Evolutionary conservation across 2,329 filamentous ascomycete species (phyloP).

Genomic region (Nemania serpens): DNA sequence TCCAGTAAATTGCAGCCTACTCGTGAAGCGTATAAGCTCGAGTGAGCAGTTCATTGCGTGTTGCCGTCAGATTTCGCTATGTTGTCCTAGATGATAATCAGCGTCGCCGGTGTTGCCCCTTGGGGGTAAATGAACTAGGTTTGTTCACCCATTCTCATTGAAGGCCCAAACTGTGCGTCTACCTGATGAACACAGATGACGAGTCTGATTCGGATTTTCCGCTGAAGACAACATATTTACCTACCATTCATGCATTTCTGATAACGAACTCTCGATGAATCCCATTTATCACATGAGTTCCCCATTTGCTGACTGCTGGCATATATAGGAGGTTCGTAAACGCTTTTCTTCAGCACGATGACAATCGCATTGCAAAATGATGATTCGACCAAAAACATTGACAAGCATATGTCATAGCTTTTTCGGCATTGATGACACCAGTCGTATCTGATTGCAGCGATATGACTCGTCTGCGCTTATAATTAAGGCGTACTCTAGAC

Average conservation of each 20-base stretch:
- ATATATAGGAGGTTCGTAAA: constrained; percentile 24
- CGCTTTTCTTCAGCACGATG: constrained; percentile 2
- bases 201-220: constrained; percentile 67
- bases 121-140: constrained; percentile 2
- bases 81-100: neutral
- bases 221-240: constrained; percentile 63
- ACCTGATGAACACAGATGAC: constrained; percentile 63
- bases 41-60: neutral
- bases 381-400: constrained; percentile 79
- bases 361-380: constrained; percentile 59
- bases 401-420: constrained; percentile 99
- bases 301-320: constrained; percentile 17
- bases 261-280: constrained; percentile 23
- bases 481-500: constrained; percentile 2
- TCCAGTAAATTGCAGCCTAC: neutral
- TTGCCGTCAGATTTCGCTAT: neutral
- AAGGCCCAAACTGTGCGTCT: constrained; percentile 34
- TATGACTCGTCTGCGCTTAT: constrained; percentile 11
- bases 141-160: constrained; percentile 7
- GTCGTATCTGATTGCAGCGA: constrained; percentile 51
- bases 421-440: constrained; percentile 53
- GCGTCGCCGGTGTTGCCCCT: neutral
- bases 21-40: neutral
- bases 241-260: constrained; percentile 62
- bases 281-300: neutral